phyloP scores from a whole-genome alignment of 2,329 filamentous ascomycete species.

The Paraconiothyrium brasiliense region DNA sequence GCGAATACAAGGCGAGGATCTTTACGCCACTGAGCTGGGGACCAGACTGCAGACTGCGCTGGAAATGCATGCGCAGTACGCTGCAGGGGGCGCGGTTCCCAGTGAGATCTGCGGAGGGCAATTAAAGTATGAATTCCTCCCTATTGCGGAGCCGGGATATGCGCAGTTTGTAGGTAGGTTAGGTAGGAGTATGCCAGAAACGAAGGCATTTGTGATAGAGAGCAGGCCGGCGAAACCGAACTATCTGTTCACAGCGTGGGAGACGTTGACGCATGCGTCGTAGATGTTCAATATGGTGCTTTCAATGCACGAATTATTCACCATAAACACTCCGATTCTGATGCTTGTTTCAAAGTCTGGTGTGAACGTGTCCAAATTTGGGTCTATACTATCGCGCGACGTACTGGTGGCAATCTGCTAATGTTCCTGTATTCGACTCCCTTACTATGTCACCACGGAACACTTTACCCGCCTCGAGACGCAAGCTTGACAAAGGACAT shows the following conservation, averaged over 20 bases:
- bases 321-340: neutral
- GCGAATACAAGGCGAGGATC: conserved; percentile 6
- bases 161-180: neutral
- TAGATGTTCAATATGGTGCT: too few species aligned
- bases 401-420: neutral
- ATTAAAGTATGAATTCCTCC: conserved; percentile 7
- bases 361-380: too few species aligned
- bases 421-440: neutral
- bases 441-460: neutral
- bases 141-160: conserved; percentile 10
- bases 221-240: conserved; percentile 9
- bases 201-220: neutral
- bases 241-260: conserved; percentile 10
- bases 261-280: conserved; percentile 4
- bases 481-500: neutral
- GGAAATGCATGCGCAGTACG: conserved; percentile 8
- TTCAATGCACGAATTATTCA: too few species aligned
- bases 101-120: neutral
- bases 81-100: neutral
- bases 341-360: neutral
- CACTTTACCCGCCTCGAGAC: neutral
- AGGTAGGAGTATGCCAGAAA: neutral
- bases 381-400: too few species aligned
- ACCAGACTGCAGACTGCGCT: conserved; percentile 1
- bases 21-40: neutral